Evolutionary conservation across 2,329 filamentous ascomycete genomes (phyloP), one percentile per base, ranked within the genome.

Genomic region (Bretziella fagacearum): DNA sequence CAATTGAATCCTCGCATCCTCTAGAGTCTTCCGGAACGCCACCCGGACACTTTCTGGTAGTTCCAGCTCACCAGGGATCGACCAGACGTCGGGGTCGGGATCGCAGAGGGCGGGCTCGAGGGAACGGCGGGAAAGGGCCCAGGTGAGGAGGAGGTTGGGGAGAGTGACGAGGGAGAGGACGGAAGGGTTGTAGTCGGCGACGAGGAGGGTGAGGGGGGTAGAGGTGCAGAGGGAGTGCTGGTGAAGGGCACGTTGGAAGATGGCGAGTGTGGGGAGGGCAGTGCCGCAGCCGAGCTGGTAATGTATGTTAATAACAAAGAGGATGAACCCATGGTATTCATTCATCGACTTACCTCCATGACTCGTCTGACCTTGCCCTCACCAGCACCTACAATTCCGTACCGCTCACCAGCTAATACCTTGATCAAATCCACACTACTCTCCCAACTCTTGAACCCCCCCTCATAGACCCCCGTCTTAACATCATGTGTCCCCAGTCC

Each of bases 401-500:
- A 60, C 10, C 63, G 59, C 22, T 66, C 65, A 2, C 59, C 56
- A 0, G 68, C 67, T 25, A 79, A 60, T n/a, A 81, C 74, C 57
- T 77, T 82, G 44, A 84, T 81, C 15, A 91, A 67, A 58, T 91
- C 84, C 45, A 86, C 68, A 51, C 80, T 84, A 62, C 83, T 87
- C 64, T 91, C 84, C 84, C 84, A 91, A 56, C 81, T 87, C 65
- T 91, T 91, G 65, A 89, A 86, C 20, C 84, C 84, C 48, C 84
- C 84, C 63, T 91, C 84, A 62, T 91, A 91, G 51, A 89, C 74
- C 44, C 83, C 83, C 47, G 81, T 82, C 60, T 77, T 81, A 53
- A 91, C 78, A 60, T 91, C 84, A 53, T 82, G 77, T 52, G 71
- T 69, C 32, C 75, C 78, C 29, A 84, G 65, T 1, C 71, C 70